Percentiles rank a stretch among this genome's conserved stretches.
These are phyloP conservation scores for Setomelanomma holmii DNA, from an alignment of 2,329 filamentous ascomycete species.

Conservation along the genomic window DNA sequence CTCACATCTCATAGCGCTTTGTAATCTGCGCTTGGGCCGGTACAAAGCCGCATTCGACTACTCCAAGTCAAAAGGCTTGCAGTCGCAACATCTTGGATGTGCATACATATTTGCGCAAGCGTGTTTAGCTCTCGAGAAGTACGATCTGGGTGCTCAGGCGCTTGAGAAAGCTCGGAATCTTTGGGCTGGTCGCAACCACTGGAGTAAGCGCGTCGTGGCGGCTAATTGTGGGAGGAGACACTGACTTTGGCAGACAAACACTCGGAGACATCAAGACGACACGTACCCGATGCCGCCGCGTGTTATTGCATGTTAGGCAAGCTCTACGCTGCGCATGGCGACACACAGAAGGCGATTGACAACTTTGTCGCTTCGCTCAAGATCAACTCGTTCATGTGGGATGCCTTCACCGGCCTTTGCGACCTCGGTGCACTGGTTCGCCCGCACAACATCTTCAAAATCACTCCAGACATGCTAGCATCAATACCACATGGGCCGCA, in stretches of 20 bases:
- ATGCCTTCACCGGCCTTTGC: conserved; percentile 88
- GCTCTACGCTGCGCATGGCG: conserved; percentile 79
- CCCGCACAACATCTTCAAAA: conserved; percentile 84
- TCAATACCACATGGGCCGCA: conserved; percentile 49
- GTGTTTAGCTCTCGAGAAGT: conserved; percentile 78
- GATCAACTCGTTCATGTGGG: conserved; percentile 96
- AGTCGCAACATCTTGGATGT: conserved; percentile 82
- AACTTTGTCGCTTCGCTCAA: conserved; percentile 90
- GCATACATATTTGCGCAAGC: conserved; percentile 91
- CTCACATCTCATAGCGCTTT: conserved; percentile 81
- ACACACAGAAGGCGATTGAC: conserved; percentile 82
- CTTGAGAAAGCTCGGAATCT: conserved; percentile 80
- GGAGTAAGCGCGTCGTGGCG: conserved; percentile 65
- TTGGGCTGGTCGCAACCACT: conserved; percentile 77
- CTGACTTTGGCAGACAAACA: conserved; percentile 65
- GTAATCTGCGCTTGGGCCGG: conserved; percentile 82
- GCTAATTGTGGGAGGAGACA: background rate
- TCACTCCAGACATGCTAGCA: conserved; percentile 68
- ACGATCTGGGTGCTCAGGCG: conserved; percentile 80
- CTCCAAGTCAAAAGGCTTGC: conserved; percentile 73
- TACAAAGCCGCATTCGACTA: conserved; percentile 85
- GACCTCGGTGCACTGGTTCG: conserved; percentile 81
- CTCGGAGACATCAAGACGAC: conserved; percentile 74
- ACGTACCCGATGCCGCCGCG: conserved; percentile 81
- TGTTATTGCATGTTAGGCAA: conserved; percentile 87